These are phyloP conservation scores for Phytophthora citricola DNA, from an alignment of 352 stramenopile genomes.

Conservation along the genomic window DNA sequence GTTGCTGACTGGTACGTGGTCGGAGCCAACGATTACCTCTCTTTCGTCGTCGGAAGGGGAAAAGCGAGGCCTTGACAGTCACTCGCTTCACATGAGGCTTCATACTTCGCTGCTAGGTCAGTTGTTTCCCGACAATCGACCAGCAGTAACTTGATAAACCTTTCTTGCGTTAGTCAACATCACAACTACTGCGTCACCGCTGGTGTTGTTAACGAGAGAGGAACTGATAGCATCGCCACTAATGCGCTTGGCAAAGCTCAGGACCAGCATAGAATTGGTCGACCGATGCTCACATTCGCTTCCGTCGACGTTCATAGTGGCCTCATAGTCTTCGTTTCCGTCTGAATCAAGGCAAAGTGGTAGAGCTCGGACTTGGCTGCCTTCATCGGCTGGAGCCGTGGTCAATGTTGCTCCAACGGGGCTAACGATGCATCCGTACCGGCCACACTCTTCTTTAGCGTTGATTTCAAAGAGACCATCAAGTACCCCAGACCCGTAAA, in stretches of 20 bases:
- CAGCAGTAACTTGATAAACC: constrained; percentile 56
- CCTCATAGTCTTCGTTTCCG: constrained; percentile 39
- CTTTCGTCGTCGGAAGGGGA: constrained; percentile 19
- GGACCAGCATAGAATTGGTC: constrained; percentile 47
- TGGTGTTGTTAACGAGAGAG: constrained; percentile 17
- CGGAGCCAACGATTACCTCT: constrained; percentile 38
- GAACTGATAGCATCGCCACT: constrained; percentile 48
- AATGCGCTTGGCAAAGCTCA: constrained; percentile 67
- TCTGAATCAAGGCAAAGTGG: constrained; percentile 46
- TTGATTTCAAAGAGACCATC: constrained; percentile 59
- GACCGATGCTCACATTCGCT: constrained; percentile 36
- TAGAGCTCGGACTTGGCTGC: constrained; percentile 54
- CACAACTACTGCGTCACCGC: constrained; percentile 26
- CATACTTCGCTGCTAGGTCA: constrained; percentile 42
- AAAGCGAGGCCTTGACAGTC: constrained; percentile 45
- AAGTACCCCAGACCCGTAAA: constrained; percentile 33
- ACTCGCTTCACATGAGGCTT: constrained; percentile 34
- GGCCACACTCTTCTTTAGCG: constrained; percentile 61
- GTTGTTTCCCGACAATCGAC: constrained; percentile 43
- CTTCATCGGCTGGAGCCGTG: constrained; percentile 43
- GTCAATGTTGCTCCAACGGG: constrained; percentile 38
- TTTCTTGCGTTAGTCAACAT: constrained; percentile 52
- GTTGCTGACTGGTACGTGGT: constrained; percentile 38
- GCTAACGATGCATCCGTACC: constrained; percentile 54
- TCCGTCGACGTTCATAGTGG: constrained; percentile 38